phyloP scores from a whole-genome alignment of 2,329 filamentous ascomycete species.

The Cadophora sp. region DNA sequence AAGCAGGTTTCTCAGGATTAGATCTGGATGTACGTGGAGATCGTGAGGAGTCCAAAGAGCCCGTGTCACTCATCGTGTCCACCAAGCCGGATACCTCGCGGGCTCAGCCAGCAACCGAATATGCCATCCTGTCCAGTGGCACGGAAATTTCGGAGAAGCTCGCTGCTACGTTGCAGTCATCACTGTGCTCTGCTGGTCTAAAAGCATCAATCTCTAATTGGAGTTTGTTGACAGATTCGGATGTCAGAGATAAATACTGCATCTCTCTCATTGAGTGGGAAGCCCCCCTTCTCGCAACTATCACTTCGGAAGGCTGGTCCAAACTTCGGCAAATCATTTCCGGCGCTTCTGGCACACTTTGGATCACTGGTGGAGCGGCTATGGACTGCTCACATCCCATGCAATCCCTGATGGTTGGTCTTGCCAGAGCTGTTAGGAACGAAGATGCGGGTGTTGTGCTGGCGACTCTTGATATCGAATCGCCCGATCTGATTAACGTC shows the following conservation, averaged over 20 bases:
- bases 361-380: conserved; percentile 26
- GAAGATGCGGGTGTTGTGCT: conserved; percentile 37
- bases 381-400: conserved; percentile 38
- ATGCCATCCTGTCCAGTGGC: neutral
- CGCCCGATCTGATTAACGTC: neutral
- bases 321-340: neutral
- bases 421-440: conserved; percentile 38
- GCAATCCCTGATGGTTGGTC: conserved; percentile 37
- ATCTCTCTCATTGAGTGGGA: conserved; percentile 10
- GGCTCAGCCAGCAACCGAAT: neutral
- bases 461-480: conserved; percentile 3
- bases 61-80: conserved; percentile 9
- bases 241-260: conserved; percentile 4
- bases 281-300: neutral
- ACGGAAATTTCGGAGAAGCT: neutral
- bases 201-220: neutral
- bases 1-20: conserved; percentile 8
- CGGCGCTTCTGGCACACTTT: neutral
- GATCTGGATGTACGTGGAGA: conserved; percentile 8
- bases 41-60: conserved; percentile 14
- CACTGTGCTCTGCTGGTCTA: neutral
- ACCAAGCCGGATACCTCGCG: neutral
- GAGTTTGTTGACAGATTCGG: neutral
- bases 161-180: neutral
- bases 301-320: neutral